These are phyloP conservation scores for Monosporascus sp. DNA, from an alignment of 2,329 filamentous ascomycete species.

Conservation along the genomic window DNA sequence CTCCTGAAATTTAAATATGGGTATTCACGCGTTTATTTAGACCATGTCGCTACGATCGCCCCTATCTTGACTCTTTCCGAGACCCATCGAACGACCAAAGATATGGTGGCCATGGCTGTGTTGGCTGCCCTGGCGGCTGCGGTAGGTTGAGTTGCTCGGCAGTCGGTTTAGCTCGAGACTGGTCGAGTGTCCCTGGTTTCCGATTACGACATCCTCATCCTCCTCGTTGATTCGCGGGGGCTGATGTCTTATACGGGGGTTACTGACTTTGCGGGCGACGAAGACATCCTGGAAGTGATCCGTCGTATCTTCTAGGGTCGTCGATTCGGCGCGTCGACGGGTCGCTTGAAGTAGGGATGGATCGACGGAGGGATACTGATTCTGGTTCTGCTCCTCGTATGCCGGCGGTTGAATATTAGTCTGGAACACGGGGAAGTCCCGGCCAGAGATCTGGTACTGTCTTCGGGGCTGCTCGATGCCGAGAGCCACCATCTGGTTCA, in stretches of 20 bases:
- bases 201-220: neutral
- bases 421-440: slow-evolving; percentile 60
- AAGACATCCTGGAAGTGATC: slow-evolving; percentile 44
- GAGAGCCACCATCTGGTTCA: slow-evolving; percentile 76
- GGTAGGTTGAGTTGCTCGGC: neutral
- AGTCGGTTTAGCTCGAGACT: neutral
- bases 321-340: slow-evolving; percentile 22
- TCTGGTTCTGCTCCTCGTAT: slow-evolving; percentile 15
- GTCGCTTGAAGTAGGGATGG: slow-evolving; percentile 20
- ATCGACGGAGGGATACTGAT: slow-evolving; percentile 14
- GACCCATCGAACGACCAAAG: neutral
- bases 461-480: slow-evolving; percentile 81
- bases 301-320: slow-evolving; percentile 14
- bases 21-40: neutral
- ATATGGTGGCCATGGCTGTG: neutral
- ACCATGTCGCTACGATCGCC: neutral
- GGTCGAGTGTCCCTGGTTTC: neutral
- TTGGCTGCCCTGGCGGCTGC: neutral
- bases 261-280: slow-evolving; percentile 31
- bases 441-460: slow-evolving; percentile 63
- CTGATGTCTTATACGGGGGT: slow-evolving; percentile 9
- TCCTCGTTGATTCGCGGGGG: slow-evolving; percentile 23
- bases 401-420: slow-evolving; percentile 30
- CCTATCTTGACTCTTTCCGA: neutral
- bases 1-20: too few species aligned